These are phyloP conservation scores for Fusarium acutatum DNA, from an alignment of 2,329 filamentous ascomycete genomes.

Conservation along the genomic window DNA sequence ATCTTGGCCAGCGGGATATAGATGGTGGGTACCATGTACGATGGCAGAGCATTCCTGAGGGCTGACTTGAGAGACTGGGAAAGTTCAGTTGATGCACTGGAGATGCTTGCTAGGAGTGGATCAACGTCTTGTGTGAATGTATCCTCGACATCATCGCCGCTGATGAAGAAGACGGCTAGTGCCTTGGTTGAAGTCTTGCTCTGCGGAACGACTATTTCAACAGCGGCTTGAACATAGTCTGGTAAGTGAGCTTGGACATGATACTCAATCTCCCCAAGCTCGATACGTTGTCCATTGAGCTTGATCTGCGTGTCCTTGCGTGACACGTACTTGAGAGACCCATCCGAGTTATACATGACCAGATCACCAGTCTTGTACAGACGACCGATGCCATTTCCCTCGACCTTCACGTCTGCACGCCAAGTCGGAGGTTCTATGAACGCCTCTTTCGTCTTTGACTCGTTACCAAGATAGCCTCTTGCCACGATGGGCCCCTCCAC, in stretches of 20 bases:
- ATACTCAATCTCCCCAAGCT: conserved; percentile 56
- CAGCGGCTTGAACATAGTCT: conserved; percentile 50
- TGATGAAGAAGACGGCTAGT: conserved; percentile 32
- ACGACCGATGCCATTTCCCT: not conserved
- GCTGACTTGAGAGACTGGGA: conserved; percentile 19
- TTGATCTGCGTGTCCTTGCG: conserved; percentile 69
- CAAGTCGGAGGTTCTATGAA: conserved; percentile 56
- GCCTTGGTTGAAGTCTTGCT: conserved; percentile 27
- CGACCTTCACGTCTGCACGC: conserved; percentile 35
- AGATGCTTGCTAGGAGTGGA: conserved; percentile 12
- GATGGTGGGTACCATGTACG: conserved; percentile 54
- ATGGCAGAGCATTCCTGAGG: conserved; percentile 6
- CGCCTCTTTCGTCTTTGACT: conserved; percentile 10
- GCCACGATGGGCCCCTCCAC: conserved; percentile 26
- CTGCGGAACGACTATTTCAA: conserved; percentile 56
- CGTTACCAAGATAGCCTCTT: conserved; percentile 16
- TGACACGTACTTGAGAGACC: conserved; percentile 55
- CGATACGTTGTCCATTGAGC: conserved; percentile 65
- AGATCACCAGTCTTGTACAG: conserved; percentile 61
- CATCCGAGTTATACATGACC: conserved; percentile 52
- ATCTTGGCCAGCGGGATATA: conserved; percentile 52
- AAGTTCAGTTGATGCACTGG: not conserved
- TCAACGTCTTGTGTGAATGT: not conserved
- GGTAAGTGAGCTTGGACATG: conserved; percentile 53
- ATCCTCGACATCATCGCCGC: not conserved